phyloP scores from a whole-genome alignment of 1,284 basidiomycete genomes.

The Ganoderma resinaceum region DNA sequence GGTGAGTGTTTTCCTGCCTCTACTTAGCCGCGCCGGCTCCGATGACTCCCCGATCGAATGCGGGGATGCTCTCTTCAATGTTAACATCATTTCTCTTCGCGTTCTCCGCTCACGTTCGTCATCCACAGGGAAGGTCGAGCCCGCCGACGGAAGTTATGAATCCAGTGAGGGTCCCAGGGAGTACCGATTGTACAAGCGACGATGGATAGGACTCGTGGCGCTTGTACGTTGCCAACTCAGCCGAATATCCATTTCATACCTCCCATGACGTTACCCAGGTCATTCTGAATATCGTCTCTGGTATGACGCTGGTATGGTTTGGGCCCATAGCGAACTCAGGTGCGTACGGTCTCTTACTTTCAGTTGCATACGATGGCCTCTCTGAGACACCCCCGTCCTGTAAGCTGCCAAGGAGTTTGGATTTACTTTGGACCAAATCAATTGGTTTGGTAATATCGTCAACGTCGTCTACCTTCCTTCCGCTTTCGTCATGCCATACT shows the following conservation, averaged over 20 bases:
- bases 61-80: not conserved
- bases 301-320: constrained; percentile 76
- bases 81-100: not conserved
- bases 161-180: not conserved
- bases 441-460: constrained; percentile 79
- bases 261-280: constrained; percentile 47
- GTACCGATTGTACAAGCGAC: constrained; percentile 70
- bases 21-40: not conserved
- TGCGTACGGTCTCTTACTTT: constrained; percentile 38
- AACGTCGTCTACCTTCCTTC: constrained; percentile 66
- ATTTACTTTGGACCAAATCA: constrained; percentile 70
- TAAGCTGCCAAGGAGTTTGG: constrained; percentile 66
- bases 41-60: not conserved
- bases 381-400: not conserved
- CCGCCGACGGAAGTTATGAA: not conserved
- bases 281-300: constrained; percentile 64
- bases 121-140: constrained; percentile 2
- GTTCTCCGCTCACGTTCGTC: not conserved
- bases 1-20: constrained; percentile 6
- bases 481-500: constrained; percentile 61
- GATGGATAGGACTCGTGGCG: constrained; percentile 69
- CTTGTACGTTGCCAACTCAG: constrained; percentile 51
- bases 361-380: no score
- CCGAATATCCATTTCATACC: not conserved
- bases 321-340: constrained; percentile 77